These are phyloP conservation scores for Calonectria honghensis DNA, from an alignment of 2,329 filamentous ascomycete species.

Conservation along the genomic window DNA sequence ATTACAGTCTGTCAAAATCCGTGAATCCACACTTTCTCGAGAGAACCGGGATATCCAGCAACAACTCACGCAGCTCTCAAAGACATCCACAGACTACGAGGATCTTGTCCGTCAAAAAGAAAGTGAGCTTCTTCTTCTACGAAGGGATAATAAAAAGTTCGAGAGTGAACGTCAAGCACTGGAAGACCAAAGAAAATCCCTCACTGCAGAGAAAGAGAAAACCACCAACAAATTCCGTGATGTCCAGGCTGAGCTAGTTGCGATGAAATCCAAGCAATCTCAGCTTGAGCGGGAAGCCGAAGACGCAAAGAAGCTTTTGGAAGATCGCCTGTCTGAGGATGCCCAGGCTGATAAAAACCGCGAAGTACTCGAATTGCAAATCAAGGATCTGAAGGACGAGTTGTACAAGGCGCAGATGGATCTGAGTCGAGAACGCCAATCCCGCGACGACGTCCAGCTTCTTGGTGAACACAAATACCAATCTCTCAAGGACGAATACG, in stretches of 20 bases:
- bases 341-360: slow-evolving; percentile 88
- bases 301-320: slow-evolving; percentile 89
- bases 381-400: slow-evolving; percentile 89
- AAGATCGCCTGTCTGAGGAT: slow-evolving; percentile 93
- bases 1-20: slow-evolving; percentile 81
- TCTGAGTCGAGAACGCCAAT: slow-evolving; percentile 92
- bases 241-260: slow-evolving; percentile 90
- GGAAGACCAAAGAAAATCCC: slow-evolving; percentile 84
- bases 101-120: slow-evolving; percentile 95
- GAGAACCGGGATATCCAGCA: slow-evolving; percentile 90
- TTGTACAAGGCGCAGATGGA: slow-evolving; percentile 91
- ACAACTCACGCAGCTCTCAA: slow-evolving; percentile 89
- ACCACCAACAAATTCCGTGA: slow-evolving; percentile 86
- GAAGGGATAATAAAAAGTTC: slow-evolving; percentile 87
- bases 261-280: slow-evolving; percentile 87
- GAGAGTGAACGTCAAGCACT: slow-evolving; percentile 87
- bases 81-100: slow-evolving; percentile 95
- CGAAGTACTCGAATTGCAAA: slow-evolving; percentile 89
- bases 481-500: slow-evolving; percentile 88
- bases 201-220: slow-evolving; percentile 86
- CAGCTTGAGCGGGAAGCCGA: slow-evolving; percentile 92
- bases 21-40: slow-evolving; percentile 83
- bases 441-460: slow-evolving; percentile 92
- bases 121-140: slow-evolving; percentile 90
- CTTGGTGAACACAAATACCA: slow-evolving; percentile 92